phyloP scores from a whole-genome alignment of 2,329 filamentous ascomycete genomes.

The Sphaerulina vaccinii region DNA sequence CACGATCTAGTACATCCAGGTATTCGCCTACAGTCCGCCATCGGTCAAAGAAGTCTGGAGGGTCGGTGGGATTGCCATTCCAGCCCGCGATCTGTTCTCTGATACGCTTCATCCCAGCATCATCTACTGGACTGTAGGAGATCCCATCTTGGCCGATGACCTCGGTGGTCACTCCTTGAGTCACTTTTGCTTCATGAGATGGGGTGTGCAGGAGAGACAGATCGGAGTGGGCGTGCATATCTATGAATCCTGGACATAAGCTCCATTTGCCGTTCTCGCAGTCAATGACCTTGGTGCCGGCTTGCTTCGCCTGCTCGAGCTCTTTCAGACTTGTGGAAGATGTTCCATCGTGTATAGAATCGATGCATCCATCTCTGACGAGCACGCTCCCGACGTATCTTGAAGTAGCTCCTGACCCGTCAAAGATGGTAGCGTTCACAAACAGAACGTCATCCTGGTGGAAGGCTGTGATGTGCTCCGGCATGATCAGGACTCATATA shows the following conservation, averaged over 20 bases:
- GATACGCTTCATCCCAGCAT: conserved; percentile 27
- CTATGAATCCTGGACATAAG: conserved; percentile 34
- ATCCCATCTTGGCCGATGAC: conserved; percentile 36
- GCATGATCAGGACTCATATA: background rate
- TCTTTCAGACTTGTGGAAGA: background rate
- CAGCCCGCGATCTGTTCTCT: conserved; percentile 34
- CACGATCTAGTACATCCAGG: conserved; percentile 29
- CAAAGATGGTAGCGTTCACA: conserved; percentile 26
- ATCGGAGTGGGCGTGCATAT: conserved; percentile 36
- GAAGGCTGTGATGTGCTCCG: background rate
- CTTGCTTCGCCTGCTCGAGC: background rate
- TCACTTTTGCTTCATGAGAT: conserved; percentile 31
- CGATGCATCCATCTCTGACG: conserved; percentile 25
- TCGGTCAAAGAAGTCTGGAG: conserved; percentile 29
- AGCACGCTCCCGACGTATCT: conserved; percentile 26
- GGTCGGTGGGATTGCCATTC: conserved; percentile 32
- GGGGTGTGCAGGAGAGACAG: conserved; percentile 32
- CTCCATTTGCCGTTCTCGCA: conserved; percentile 29
- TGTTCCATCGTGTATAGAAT: conserved; percentile 13
- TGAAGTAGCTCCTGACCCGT: conserved; percentile 27
- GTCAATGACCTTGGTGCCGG: conserved; percentile 24
- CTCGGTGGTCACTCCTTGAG: conserved; percentile 32
- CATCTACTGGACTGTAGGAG: conserved; percentile 30
- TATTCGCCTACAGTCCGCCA: conserved; percentile 32
- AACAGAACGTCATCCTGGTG: conserved; percentile 21